phyloP scores from a whole-genome alignment of 345 rosid genomes.

The Populus alba region DNA sequence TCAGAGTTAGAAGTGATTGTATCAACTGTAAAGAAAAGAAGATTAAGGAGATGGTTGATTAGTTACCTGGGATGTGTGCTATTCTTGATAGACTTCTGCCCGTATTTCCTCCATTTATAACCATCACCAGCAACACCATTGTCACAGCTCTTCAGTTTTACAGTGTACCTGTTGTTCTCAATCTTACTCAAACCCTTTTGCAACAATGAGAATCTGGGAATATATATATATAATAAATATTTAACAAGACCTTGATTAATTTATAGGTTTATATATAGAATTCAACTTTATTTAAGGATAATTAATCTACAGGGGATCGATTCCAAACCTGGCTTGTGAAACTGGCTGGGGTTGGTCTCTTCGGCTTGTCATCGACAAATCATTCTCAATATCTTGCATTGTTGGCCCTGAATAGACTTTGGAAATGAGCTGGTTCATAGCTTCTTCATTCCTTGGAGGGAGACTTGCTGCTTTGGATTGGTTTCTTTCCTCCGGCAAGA shows the following conservation, averaged over 20 bases:
- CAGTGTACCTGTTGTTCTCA: constrained; percentile 61
- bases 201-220: constrained; percentile 20
- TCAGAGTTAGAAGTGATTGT: too few relatives aligned
- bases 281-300: neutral
- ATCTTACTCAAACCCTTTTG: constrained; percentile 42
- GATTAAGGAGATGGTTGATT: neutral
- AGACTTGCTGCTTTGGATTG: constrained; percentile 8
- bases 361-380: constrained; percentile 31
- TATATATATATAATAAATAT: neutral
- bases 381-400: constrained; percentile 49
- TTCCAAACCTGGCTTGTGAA: constrained; percentile 32
- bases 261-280: neutral
- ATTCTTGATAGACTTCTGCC: constrained; percentile 84
- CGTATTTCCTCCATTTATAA: constrained; percentile 96
- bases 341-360: constrained; percentile 20
- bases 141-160: constrained; percentile 55
- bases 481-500: constrained; percentile 28
- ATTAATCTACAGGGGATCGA: neutral
- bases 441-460: constrained; percentile 19
- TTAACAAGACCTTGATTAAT: neutral
- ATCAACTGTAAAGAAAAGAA: neutral
- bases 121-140: constrained; percentile 75
- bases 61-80: constrained; percentile 77
- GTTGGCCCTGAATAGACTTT: constrained; percentile 55
- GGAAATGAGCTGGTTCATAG: constrained; percentile 33